Conservation (phyloP, 2,329 filamentous ascomycete genomes). For the Botryotinia calthae region DNA sequence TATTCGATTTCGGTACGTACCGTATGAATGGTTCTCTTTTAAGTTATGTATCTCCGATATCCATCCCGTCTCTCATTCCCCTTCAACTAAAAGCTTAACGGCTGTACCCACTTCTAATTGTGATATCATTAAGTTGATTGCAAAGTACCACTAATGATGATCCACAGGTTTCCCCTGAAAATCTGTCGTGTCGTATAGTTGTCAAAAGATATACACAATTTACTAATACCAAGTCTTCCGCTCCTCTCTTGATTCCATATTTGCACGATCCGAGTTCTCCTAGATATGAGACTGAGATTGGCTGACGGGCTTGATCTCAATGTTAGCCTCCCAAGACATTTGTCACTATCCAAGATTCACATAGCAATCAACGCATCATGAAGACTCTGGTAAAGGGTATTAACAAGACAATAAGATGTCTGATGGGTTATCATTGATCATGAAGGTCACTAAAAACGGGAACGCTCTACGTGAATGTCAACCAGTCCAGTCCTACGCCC, state of each 20-base stretch:
- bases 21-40: neutral
- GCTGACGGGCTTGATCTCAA: neutral
- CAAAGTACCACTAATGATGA: neutral
- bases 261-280: neutral
- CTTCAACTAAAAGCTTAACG: neutral
- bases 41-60: neutral
- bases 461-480: conserved; percentile 17
- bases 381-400: conserved; percentile 9
- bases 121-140: neutral
- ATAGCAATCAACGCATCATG: neutral
- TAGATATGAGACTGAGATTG: neutral
- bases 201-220: neutral
- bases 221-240: no score
- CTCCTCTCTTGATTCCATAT: neutral
- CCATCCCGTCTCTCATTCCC: neutral
- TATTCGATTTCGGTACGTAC: neutral
- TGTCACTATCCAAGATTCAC: neutral
- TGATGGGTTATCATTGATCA: conserved; percentile 11
- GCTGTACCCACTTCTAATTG: neutral
- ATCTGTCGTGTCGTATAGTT: neutral
- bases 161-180: neutral
- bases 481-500: conserved; percentile 14
- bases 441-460: conserved; percentile 9
- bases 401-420: conserved; percentile 13
- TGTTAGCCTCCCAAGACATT: neutral